Base-by-base conservation (phyloP, 345 rosid genomes). In the Acer negundo region DNA sequence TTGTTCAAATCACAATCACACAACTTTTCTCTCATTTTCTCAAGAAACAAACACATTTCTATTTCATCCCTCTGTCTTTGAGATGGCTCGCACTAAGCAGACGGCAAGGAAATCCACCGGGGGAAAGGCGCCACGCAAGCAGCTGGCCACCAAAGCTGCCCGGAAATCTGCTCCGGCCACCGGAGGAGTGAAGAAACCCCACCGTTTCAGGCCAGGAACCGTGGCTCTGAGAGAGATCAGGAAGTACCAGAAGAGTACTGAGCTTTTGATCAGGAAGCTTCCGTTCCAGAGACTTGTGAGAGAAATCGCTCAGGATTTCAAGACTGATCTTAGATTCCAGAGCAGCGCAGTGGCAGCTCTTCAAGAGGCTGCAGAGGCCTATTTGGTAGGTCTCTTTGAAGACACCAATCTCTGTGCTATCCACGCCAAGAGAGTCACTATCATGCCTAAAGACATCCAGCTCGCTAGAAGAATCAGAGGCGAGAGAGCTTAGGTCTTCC, bases 171-270 rank as follows among this genome's bases (percentile, higher is more conserved):
- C 90, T 15, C 90, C 90, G 10, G 92, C 92, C 16, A 89, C 89
- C 53, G 90, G 90, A 75, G 92, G 92, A 72, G 92, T 89, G 78
- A 89, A 89, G 87, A 89, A 89, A 75, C 92, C 92, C 0, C 92
- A 89, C 77, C 87, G 92, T 70, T 89, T 89, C 86, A 83, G 89
- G 75, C 90, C 92, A 0, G 90, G 92, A 66, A 87, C 92, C 0
- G 92, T 89, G 6, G 90, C 92, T 0, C 65, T 89, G 24, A 72
- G 90, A 42, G 90, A 87, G 26, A 89, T 89, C 79, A 76, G 92
- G 47, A 87, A 87, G 78, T 87, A 87, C 71, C 92, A 89, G 77
- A 87, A 89, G 78, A 89, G 90, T 59, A 87, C 88, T 0, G 90
- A 89, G 84, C 82, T 89, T 7, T 13, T 87, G 75, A 89, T 87